Conservation (phyloP, 2,329 filamentous ascomycete species). For the Fusarium odoratissimum region DNA sequence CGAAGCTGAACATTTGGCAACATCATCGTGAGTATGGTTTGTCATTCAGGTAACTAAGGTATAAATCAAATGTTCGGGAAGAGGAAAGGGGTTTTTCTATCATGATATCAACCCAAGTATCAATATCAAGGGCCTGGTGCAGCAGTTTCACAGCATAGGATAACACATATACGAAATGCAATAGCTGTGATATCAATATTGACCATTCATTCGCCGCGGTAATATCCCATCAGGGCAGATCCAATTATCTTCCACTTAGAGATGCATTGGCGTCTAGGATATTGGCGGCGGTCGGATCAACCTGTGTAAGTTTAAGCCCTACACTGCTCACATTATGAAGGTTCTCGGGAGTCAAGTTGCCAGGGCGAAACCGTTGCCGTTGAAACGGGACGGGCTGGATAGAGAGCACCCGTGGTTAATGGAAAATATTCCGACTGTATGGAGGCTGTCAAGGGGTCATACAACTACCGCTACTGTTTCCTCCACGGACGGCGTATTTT, state of each 20-base stretch:
- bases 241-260: background rate
- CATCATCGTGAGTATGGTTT: background rate
- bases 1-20: background rate
- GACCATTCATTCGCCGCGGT: no score
- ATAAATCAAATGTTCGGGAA: background rate
- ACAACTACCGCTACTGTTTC: slow-evolving; percentile 2
- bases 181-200: background rate
- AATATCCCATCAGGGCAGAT: background rate
- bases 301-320: background rate
- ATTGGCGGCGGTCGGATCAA: background rate
- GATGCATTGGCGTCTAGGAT: background rate
- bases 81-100: background rate
- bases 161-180: slow-evolving; percentile 6
- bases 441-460: background rate
- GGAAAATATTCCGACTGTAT: background rate
- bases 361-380: background rate
- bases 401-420: background rate
- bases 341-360: background rate
- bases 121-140: background rate
- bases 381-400: background rate
- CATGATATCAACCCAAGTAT: background rate
- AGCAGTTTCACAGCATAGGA: background rate
- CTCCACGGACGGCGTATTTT: background rate
- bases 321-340: background rate
- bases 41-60: background rate